Evolutionary conservation across 1,284 basidiomycete species (phyloP).

Genomic region (Pseudozyma sp.): DNA sequence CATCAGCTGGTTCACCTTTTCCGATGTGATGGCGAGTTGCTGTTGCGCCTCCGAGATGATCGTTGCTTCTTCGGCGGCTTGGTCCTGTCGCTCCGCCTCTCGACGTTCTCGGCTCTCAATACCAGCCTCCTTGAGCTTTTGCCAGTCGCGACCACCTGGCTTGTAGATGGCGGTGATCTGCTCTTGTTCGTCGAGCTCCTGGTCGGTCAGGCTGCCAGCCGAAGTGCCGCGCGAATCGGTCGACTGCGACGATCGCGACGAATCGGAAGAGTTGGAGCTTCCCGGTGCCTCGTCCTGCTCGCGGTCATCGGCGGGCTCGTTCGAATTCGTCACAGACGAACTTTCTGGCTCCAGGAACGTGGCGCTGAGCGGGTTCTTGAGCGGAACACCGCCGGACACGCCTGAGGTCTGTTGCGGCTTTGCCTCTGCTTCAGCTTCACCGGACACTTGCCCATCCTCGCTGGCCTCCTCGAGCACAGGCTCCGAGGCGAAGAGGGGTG

Average conservation of each 20-base stretch:
- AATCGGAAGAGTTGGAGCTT: constrained; percentile 43
- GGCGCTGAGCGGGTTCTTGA: constrained; percentile 39
- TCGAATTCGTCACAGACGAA: neutral
- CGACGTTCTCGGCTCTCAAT: constrained; percentile 50
- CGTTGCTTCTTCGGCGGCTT: constrained; percentile 27
- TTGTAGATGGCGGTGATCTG: constrained; percentile 60
- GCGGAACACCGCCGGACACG: constrained; percentile 5
- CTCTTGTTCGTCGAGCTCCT: constrained; percentile 51
- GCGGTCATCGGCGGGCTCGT: constrained; percentile 6
- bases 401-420: constrained; percentile 5
- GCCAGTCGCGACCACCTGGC: constrained; percentile 57
- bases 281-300: constrained; percentile 37
- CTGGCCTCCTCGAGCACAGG: constrained; percentile 34
- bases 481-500: constrained; percentile 48
- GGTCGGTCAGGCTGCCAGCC: constrained; percentile 33
- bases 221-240: constrained; percentile 31
- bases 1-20: constrained; percentile 55
- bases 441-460: constrained; percentile 24
- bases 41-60: constrained; percentile 48
- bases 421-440: constrained; percentile 5
- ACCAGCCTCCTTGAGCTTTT: constrained; percentile 58
- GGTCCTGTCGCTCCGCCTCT: constrained; percentile 28
- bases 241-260: constrained; percentile 40
- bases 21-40: constrained; percentile 54
- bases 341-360: constrained; percentile 41